Conservation (phyloP, 2,329 filamentous ascomycete species). For the Thermochaetoides dissita region DNA sequence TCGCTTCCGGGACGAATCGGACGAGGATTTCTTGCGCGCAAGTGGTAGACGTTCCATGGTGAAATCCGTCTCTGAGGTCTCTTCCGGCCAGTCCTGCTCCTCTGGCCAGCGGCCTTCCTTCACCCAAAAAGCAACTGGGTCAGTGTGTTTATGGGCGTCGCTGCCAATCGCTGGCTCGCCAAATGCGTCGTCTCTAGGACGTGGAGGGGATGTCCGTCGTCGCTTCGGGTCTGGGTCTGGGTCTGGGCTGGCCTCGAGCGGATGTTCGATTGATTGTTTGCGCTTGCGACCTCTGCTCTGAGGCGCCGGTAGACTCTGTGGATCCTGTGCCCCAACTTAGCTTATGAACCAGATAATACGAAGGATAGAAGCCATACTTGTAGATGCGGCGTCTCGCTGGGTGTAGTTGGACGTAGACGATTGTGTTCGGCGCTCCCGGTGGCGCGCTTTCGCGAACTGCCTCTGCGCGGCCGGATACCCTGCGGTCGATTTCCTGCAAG, state of each 20-base stretch:
- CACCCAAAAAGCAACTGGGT: conserved; percentile 8
- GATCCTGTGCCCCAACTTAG: conserved; percentile 8
- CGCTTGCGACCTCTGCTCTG: conserved; percentile 10
- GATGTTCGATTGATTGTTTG: conserved; percentile 8
- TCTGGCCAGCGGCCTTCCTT: conserved; percentile 15
- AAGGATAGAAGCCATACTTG: conserved; percentile 5
- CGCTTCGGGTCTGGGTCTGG: conserved; percentile 9
- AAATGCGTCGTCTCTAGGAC: conserved; percentile 6
- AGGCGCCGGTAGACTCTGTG: conserved; percentile 3
- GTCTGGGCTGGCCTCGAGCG: conserved; percentile 3
- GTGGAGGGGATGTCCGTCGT: conserved; percentile 7
- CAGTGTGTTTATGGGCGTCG: conserved; percentile 5
- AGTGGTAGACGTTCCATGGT: too few species aligned
- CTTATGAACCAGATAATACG: conserved; percentile 6
- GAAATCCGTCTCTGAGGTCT: too few species aligned
- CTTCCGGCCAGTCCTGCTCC: conserved; percentile 25
- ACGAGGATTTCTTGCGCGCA: too few species aligned
- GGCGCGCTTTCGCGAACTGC: conserved; percentile 7
- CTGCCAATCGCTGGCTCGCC: conserved; percentile 6
- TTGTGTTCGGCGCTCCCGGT: conserved; percentile 5
- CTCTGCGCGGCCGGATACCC: conserved; percentile 7
- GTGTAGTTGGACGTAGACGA: conserved; percentile 5
- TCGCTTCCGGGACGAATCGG: too few species aligned
- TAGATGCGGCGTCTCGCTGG: conserved; percentile 4
- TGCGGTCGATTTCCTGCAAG: conserved; percentile 10